phyloP scores from a whole-genome alignment of 2,329 filamentous ascomycete species.

The Emergomyces pasteurianus region DNA sequence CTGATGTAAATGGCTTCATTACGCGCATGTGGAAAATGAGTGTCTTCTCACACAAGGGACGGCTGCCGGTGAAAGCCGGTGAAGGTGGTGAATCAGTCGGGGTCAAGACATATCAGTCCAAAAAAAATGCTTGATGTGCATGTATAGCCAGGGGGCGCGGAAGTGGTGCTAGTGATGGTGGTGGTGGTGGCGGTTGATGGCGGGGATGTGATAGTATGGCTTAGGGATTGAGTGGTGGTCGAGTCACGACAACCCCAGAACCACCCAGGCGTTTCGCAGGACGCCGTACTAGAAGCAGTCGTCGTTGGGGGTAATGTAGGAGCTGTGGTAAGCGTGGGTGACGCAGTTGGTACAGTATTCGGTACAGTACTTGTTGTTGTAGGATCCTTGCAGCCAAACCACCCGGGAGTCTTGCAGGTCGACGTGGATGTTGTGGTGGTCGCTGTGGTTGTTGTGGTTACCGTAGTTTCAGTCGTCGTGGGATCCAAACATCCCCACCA shows the following conservation, averaged over 20 bases:
- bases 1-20: constrained; percentile 16
- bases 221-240: constrained; percentile 16
- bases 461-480: constrained; percentile 28
- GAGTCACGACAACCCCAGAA: constrained; percentile 46
- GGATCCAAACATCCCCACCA: constrained; percentile 64
- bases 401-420: constrained; percentile 32
- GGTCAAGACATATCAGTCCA: constrained; percentile 17
- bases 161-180: constrained; percentile 16
- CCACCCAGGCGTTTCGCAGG: constrained; percentile 27
- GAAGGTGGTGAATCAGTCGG: not conserved
- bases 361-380: constrained; percentile 21
- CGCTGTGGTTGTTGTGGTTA: constrained; percentile 24
- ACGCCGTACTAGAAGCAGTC: constrained; percentile 19
- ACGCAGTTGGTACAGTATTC: no score
- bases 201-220: constrained; percentile 23
- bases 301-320: constrained; percentile 17
- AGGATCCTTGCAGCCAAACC: constrained; percentile 32
- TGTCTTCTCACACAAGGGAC: constrained; percentile 25
- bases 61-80: constrained; percentile 13
- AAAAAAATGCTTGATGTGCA: constrained; percentile 18
- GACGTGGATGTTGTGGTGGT: constrained; percentile 20
- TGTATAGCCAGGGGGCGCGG: constrained; percentile 15
- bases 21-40: constrained; percentile 35
- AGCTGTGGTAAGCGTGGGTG: constrained; percentile 12
- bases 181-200: constrained; percentile 13